Conservation (phyloP, 176 grass and related monocot species). For the Poa annua region DNA sequence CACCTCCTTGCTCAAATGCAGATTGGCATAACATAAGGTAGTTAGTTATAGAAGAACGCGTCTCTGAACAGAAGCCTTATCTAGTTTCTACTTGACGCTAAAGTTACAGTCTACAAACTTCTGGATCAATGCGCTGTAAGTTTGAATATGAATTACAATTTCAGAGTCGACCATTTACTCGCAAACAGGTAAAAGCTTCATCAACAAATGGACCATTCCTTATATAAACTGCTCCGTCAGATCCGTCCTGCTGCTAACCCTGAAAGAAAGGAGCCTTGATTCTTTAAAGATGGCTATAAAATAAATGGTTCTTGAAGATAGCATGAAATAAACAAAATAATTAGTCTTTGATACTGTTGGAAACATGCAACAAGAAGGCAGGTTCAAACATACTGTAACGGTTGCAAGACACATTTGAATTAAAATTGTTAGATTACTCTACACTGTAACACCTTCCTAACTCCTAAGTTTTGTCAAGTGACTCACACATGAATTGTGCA, state of each 20-base stretch:
- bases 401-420: neutral
- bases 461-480: neutral
- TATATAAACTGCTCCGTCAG: conserved; percentile 1
- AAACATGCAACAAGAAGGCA: neutral
- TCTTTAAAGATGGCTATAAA: conserved; percentile 20
- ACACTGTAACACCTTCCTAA: neutral
- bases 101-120: no score
- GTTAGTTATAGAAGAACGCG: no score
- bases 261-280: conserved; percentile 34
- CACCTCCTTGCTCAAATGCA: no score
- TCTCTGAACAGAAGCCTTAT: no score
- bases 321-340: neutral
- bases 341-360: neutral
- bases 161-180: neutral
- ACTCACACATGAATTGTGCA: neutral
- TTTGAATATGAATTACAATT: no score
- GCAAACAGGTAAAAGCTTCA: neutral
- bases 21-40: no score
- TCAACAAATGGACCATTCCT: neutral
- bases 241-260: neutral
- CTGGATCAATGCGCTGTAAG: no score
- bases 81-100: no score
- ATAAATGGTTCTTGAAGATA: neutral
- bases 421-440: neutral
- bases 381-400: neutral